Conservation (phyloP, 495 filamentous ascomycete species). For the Hapsidospora chrysogenum region DNA sequence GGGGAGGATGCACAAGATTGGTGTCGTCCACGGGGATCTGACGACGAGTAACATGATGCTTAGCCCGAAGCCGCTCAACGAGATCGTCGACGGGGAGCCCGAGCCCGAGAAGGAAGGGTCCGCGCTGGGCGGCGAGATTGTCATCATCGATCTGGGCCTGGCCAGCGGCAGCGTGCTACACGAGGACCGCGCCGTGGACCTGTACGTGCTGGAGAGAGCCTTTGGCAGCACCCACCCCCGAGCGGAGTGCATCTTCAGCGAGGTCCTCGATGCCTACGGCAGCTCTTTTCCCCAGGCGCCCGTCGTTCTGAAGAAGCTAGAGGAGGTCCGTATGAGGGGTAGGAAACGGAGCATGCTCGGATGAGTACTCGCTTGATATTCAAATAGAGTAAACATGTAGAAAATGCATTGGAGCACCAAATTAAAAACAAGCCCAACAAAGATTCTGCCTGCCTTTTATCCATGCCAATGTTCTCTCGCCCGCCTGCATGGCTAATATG, state of each 20-base stretch:
- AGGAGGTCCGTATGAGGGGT: slow-evolving; percentile 92
- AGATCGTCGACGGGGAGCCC: neutral
- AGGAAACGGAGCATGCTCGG: slow-evolving; percentile 96
- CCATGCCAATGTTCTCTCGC: too few relatives aligned
- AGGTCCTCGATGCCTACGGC: slow-evolving; percentile 37
- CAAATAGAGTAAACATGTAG: too few relatives aligned
- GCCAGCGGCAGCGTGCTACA: slow-evolving; percentile 68
- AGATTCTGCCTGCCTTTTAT: too few relatives aligned
- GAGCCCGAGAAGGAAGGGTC: neutral
- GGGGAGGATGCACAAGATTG: slow-evolving; percentile 63
- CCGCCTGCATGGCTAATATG: too few relatives aligned
- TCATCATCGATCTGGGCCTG: slow-evolving; percentile 92
- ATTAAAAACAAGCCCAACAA: too few relatives aligned
- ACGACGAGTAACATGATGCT: slow-evolving; percentile 98
- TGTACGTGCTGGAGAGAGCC: slow-evolving; percentile 94
- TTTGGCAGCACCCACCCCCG: slow-evolving; percentile 88
- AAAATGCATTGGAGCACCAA: too few relatives aligned
- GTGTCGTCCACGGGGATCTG: slow-evolving; percentile 86
- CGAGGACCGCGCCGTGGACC: slow-evolving; percentile 88
- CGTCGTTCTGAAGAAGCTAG: slow-evolving; percentile 47
- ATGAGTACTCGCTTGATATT: slow-evolving; percentile 28
- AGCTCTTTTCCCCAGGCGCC: slow-evolving; percentile 31
- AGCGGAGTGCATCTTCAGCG: slow-evolving; percentile 59
- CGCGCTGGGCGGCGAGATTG: slow-evolving; percentile 49
- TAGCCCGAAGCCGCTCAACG: slow-evolving; percentile 15